These are phyloP conservation scores for Colletotrichum sp. DNA, from an alignment of 2,329 filamentous ascomycete species.

Conservation along the genomic window DNA sequence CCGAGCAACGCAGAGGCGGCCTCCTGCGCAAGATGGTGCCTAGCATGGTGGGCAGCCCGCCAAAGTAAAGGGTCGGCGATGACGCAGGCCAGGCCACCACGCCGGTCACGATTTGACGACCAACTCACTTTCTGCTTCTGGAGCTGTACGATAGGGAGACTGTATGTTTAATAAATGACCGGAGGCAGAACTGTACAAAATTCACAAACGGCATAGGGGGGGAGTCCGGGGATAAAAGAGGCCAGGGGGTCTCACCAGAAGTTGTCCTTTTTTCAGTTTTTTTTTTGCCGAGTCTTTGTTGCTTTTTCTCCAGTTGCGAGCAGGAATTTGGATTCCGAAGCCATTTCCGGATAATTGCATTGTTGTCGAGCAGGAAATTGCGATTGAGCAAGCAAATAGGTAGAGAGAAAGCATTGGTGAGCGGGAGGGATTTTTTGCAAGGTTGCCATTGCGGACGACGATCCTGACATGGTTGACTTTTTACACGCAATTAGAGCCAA, in stretches of 20 bases:
- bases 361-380: conserved; percentile 12
- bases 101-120: conserved; percentile 17
- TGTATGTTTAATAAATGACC: conserved; percentile 19
- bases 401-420: neutral
- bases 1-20: conserved; percentile 56
- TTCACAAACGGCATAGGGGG: conserved; percentile 8
- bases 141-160: conserved; percentile 16
- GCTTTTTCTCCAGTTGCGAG: neutral
- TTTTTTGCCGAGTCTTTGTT: neutral
- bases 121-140: conserved; percentile 7
- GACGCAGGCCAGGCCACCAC: neutral
- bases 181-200: conserved; percentile 21
- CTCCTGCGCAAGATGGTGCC: conserved; percentile 63
- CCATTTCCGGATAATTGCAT: conserved; percentile 21
- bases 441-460: neutral
- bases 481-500: neutral
- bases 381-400: conserved; percentile 3
- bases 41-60: conserved; percentile 49
- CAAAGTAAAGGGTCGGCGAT: conserved; percentile 21
- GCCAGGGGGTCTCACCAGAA: conserved; percentile 10
- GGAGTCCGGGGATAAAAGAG: conserved; percentile 17
- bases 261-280: neutral
- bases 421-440: neutral
- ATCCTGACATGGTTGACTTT: neutral
- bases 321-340: conserved; percentile 12